These are phyloP conservation scores for Botrytis hyacinthi DNA, from an alignment of 2,329 filamentous ascomycete species.

Conservation along the genomic window DNA sequence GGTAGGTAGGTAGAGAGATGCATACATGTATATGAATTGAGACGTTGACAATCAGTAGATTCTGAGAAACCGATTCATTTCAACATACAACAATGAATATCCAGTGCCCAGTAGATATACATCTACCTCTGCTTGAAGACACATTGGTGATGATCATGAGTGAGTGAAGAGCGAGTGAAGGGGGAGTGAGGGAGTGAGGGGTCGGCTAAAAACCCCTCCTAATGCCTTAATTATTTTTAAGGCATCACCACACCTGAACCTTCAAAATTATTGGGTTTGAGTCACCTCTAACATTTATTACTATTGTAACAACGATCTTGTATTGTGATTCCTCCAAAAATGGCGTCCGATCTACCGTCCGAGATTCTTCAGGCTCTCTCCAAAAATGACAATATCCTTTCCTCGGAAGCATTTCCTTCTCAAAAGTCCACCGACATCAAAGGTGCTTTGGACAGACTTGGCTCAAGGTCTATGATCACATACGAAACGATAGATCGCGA, in stretches of 20 bases:
- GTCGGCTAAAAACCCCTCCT: conserved; percentile 4
- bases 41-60: not conserved
- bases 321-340: conserved; percentile 30
- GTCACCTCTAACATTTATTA: conserved; percentile 13
- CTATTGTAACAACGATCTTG: not conserved
- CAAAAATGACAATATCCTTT: conserved; percentile 62
- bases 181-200: not conserved
- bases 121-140: not conserved
- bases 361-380: conserved; percentile 66
- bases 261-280: conserved; percentile 22
- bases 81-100: too few relatives aligned
- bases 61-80: not conserved
- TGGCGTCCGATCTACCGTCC: conserved; percentile 59
- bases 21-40: not conserved
- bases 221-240: not conserved
- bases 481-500: conserved; percentile 84
- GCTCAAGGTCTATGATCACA: conserved; percentile 78
- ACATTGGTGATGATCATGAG: not conserved
- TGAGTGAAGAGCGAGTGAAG: not conserved
- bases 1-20: not conserved
- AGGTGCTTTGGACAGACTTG: conserved; percentile 81
- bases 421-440: conserved; percentile 70
- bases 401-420: conserved; percentile 66
- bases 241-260: conserved; percentile 16
- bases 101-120: not conserved